These are phyloP conservation scores for Camillea tinctor DNA, from an alignment of 2,329 filamentous ascomycete genomes.

Conservation along the genomic window DNA sequence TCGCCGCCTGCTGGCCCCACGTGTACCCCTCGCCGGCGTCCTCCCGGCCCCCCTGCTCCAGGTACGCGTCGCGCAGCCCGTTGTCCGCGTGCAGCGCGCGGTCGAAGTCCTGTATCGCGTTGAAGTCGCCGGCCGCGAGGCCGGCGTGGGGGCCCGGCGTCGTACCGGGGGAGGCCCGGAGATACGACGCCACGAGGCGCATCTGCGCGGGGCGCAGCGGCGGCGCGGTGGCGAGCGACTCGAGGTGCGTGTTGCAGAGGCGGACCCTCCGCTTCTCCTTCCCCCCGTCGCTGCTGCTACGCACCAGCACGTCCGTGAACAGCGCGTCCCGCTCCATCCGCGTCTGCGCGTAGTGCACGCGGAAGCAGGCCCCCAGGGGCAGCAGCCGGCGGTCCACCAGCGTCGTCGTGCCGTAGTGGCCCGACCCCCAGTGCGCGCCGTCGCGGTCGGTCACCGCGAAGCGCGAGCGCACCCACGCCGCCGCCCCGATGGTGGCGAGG, in stretches of 20 bases:
- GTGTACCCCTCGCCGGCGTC: conserved; percentile 49
- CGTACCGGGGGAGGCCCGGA: conserved; percentile 21
- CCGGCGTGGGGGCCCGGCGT: conserved; percentile 32
- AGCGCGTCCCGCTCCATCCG: conserved; percentile 50
- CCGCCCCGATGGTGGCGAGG: conserved; percentile 40
- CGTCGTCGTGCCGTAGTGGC: conserved; percentile 49
- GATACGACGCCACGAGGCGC: conserved; percentile 17
- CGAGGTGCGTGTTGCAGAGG: conserved; percentile 31
- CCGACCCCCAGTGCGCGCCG: conserved; percentile 39
- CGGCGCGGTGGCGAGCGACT: conserved; percentile 27
- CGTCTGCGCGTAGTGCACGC: conserved; percentile 46
- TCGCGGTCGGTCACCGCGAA: conserved; percentile 49
- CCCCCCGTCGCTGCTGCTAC: conserved; percentile 7
- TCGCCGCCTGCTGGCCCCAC: conserved; percentile 53
- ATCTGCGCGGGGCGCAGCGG: conserved; percentile 27
- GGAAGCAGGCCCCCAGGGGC: conserved; percentile 40
- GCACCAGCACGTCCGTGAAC: conserved; percentile 46
- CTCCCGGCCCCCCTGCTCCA: conserved; percentile 47
- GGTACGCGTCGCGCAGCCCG: conserved; percentile 49
- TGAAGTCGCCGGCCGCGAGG: conserved; percentile 53
- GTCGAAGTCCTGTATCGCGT: conserved; percentile 55
- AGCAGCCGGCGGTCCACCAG: conserved; percentile 45
- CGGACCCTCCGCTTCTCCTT: conserved; percentile 13
- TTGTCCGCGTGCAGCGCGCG: conserved; percentile 44
- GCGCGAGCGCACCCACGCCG: conserved; percentile 42